Conservation (phyloP, 805 yeast genomes). For the Kodamaea leandrae region DNA sequence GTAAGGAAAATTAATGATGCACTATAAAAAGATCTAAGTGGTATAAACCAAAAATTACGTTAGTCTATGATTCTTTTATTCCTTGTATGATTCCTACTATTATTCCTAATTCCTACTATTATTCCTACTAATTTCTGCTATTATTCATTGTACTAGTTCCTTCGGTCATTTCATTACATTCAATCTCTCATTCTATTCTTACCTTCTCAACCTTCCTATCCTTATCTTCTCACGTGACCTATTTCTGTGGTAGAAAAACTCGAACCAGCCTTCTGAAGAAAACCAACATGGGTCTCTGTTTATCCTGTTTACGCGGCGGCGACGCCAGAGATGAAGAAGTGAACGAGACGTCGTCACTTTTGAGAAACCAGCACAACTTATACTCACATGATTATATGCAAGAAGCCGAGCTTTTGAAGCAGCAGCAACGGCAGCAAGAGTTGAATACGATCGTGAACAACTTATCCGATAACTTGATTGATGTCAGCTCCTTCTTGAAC, state of each 20-base stretch:
- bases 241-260: not conserved
- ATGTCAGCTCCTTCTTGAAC: slow-evolving; percentile 15
- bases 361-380: slow-evolving; percentile 24
- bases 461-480: slow-evolving; percentile 17
- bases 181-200: not conserved
- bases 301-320: slow-evolving; percentile 41
- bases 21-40: too few relatives aligned
- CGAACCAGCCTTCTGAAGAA: slow-evolving; percentile 6
- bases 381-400: slow-evolving; percentile 34
- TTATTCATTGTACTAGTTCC: too few relatives aligned
- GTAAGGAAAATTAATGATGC: not conserved
- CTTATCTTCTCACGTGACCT: slow-evolving; percentile 3
- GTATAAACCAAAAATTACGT: too few relatives aligned
- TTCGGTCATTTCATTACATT: not conserved
- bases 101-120: too few relatives aligned
- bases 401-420: slow-evolving; percentile 36
- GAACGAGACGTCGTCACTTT: slow-evolving; percentile 40
- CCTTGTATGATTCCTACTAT: too few relatives aligned
- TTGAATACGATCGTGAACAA: slow-evolving; percentile 47
- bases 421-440: slow-evolving; percentile 47
- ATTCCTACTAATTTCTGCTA: too few relatives aligned
- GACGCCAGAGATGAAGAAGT: slow-evolving; percentile 36
- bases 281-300: slow-evolving; percentile 44
- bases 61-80: too few relatives aligned
- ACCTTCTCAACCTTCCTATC: not conserved